Percentiles rank a stretch among this genome's conserved stretches.
Evolutionary conservation across 192 early-diverging fungal species (phyloP).

Genomic region (Umbelopsis vinacea): DNA sequence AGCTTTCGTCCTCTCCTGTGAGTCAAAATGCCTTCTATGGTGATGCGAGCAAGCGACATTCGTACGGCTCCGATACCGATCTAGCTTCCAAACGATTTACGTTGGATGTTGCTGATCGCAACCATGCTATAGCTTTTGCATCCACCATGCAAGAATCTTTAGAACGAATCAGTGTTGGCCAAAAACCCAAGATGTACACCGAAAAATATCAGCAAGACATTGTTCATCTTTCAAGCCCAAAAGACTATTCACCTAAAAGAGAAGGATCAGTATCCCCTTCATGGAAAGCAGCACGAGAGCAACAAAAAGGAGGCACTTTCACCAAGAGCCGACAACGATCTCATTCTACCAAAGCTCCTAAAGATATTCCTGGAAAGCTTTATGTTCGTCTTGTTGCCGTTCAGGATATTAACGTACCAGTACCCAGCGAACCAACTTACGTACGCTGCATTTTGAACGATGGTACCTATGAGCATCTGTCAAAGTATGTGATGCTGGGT

Average conservation of each 20-base stretch:
- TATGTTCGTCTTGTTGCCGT: conserved; percentile 35
- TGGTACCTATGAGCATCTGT: conserved; percentile 22
- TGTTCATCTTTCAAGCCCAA: neutral
- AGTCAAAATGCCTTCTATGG: too few relatives aligned
- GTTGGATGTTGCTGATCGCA: neutral
- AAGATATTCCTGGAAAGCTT: conserved; percentile 29
- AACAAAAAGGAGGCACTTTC: conserved; percentile 7
- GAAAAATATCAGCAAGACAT: conserved; percentile 8
- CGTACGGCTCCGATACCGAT: neutral
- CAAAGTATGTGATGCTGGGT: conserved; percentile 23
- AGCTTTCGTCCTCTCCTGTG: neutral
- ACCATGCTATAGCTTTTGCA: neutral
- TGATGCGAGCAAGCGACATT: neutral
- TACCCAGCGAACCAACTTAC: conserved; percentile 32
- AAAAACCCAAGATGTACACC: conserved; percentile 3
- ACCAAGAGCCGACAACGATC: conserved; percentile 2
- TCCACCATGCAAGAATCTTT: conserved; percentile 5
- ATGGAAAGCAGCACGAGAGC: neutral
- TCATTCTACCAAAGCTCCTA: neutral
- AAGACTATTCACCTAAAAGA: neutral
- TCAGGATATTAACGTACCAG: conserved; percentile 35
- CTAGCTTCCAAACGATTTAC: neutral
- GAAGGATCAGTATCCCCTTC: neutral
- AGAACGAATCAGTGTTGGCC: neutral
- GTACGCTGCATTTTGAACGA: conserved; percentile 28